Evolutionary conservation across 192 early-diverging fungal species (phyloP).

Genomic region (Podila minutissima): DNA sequence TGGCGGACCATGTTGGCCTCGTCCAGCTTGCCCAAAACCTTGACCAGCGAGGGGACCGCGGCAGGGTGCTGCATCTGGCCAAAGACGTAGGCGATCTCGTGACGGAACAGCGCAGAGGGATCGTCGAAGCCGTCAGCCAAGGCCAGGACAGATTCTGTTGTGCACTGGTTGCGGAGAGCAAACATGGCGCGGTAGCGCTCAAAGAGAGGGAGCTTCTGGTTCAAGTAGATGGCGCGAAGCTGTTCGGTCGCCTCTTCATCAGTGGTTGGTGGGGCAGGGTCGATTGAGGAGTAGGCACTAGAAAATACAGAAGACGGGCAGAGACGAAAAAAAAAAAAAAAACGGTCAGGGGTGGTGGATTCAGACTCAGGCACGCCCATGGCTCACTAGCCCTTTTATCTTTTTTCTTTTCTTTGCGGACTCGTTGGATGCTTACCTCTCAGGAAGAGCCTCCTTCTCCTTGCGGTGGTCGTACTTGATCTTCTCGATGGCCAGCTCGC

Average conservation of each 20-base stretch:
- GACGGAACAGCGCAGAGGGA: slow-evolving; percentile 83
- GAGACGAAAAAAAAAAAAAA: too few species aligned
- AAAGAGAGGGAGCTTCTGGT: slow-evolving; percentile 81
- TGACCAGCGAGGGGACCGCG: slow-evolving; percentile 83
- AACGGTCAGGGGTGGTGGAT: too few species aligned
- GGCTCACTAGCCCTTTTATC: background rate
- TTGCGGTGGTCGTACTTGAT: slow-evolving; percentile 82
- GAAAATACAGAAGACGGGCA: slow-evolving; percentile 1
- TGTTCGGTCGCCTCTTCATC: slow-evolving; percentile 71
- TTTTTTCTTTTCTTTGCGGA: background rate
- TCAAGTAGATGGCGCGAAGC: slow-evolving; percentile 70
- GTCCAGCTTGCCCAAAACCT: slow-evolving; percentile 75
- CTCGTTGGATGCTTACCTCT: slow-evolving; percentile 23
- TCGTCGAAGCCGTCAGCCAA: slow-evolving; percentile 88
- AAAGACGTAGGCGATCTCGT: slow-evolving; percentile 97
- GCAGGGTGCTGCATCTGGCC: slow-evolving; percentile 97
- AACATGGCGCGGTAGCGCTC: slow-evolving; percentile 96
- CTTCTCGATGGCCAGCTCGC: slow-evolving; percentile 87
- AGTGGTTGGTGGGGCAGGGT: slow-evolving; percentile 88
- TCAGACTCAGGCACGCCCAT: too few species aligned
- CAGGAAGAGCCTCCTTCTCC: slow-evolving; percentile 52
- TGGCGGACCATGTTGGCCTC: slow-evolving; percentile 96
- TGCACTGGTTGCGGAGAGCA: slow-evolving; percentile 88
- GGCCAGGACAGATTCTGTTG: slow-evolving; percentile 82
- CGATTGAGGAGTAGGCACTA: slow-evolving; percentile 80